Evolutionary conservation across 192 early-diverging fungal genomes (phyloP), one percentile per base, ranked within the genome.

Genomic region (Jimgerdemannia flammicorona): DNA sequence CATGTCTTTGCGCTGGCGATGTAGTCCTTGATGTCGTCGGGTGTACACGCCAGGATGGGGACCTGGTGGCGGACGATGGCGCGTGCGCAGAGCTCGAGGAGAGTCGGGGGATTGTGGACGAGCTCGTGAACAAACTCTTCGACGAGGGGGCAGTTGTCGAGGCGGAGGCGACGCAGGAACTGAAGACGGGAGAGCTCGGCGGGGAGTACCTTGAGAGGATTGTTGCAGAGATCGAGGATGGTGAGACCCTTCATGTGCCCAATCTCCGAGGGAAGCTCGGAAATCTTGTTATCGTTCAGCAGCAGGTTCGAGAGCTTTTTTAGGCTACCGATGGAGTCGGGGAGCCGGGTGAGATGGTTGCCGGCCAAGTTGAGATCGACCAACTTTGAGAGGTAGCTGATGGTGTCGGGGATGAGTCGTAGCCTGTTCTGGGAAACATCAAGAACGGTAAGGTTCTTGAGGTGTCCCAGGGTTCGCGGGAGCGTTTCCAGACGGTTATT

Each of bases 1-100:
- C 95, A 96, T 20, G 74, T 70, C 20, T 85, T 76, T 0, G 85
- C 84, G 14, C 83, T 86, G 4, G 81, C 80, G 41, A 96, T 73
- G 77, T 94, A 96, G 19, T 79, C 78, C 76, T 89, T 87, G 29
- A 96, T 64, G 44, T 94, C 82, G 11, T 80, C 79, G 3, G 84
- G 77, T 8, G 87, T 75, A 69, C 81, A 70, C 10, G 80, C 44
- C 11, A 87, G 87, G 66, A 94, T 78, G 4, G 87, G 81, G 11
- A 93, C 72, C 59, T 92, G 83, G 7, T 89, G 81, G n/a, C 91
- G 86, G 6, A 93, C 87, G 66, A 95, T 86, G 19, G 87, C 84
- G 59, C 95, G 83, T 2, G 94, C 94, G 29, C 93, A 90, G 4
- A 94, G 78, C 78, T 96, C 95, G 69, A 90, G 85, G 18, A 96